These are phyloP conservation scores for Botryotinia calthae DNA, from an alignment of 2,329 filamentous ascomycete genomes.

Conservation along the genomic window DNA sequence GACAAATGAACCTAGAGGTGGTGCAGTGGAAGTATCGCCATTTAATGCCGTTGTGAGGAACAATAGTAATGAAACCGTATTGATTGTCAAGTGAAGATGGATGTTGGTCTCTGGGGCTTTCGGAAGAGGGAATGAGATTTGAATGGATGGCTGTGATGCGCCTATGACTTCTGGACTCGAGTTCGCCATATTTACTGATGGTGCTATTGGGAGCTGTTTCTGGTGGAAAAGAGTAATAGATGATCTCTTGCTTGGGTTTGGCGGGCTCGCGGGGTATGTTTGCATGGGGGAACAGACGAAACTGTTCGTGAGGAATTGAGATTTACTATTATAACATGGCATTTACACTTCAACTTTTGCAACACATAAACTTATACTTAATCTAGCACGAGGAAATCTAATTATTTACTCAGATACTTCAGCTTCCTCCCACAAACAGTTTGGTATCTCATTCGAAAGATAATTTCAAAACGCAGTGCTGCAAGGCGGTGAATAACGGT, in stretches of 20 bases:
- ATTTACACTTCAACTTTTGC: neutral
- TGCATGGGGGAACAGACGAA: neutral
- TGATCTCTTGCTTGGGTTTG: neutral
- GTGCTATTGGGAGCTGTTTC: constrained; percentile 2
- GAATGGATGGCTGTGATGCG: constrained; percentile 25
- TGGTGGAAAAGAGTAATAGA: neutral
- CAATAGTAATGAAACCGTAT: constrained; percentile 56
- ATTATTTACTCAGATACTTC: neutral
- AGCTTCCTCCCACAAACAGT: neutral
- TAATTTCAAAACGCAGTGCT: neutral
- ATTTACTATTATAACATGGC: neutral
- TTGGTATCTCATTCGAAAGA: neutral
- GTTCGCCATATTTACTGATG: constrained; percentile 6
- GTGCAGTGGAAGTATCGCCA: constrained; percentile 50
- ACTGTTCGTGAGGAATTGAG: neutral
- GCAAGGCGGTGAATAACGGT: constrained; percentile 2
- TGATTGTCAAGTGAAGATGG: constrained; percentile 58
- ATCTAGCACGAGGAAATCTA: neutral
- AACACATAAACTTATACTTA: neutral
- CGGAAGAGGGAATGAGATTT: constrained; percentile 61
- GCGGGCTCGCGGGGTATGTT: neutral
- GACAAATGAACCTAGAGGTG: constrained; percentile 81
- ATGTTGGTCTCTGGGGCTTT: constrained; percentile 59
- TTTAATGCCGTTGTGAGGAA: constrained; percentile 58
- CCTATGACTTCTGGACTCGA: neutral